These are phyloP conservation scores for Xylariales sp. DNA, from an alignment of 2,329 filamentous ascomycete species.

Conservation along the genomic window DNA sequence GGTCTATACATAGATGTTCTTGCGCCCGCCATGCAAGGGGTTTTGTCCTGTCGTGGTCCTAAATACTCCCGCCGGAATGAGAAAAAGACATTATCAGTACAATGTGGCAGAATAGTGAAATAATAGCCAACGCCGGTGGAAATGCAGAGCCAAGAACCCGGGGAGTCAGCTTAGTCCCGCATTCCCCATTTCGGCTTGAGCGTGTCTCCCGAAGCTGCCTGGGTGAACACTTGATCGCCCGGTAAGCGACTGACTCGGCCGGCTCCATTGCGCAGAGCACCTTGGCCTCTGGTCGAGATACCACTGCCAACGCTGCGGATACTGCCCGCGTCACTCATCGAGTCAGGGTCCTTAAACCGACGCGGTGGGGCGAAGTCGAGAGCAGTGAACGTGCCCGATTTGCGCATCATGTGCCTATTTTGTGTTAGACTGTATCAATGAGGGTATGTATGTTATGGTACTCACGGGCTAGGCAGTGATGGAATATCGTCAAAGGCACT, in stretches of 20 bases:
- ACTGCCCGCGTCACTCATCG: slow-evolving; percentile 61
- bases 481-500: slow-evolving; percentile 84
- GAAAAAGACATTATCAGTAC: slow-evolving; percentile 9
- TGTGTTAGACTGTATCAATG: slow-evolving; percentile 22
- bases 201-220: slow-evolving; percentile 57
- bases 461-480: slow-evolving; percentile 86
- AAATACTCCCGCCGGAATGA: slow-evolving; percentile 6
- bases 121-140: slow-evolving; percentile 6
- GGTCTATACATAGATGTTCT: slow-evolving; percentile 5
- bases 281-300: slow-evolving; percentile 64
- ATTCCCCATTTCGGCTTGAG: slow-evolving; percentile 58
- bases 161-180: slow-evolving; percentile 32
- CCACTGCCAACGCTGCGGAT: slow-evolving; percentile 71
- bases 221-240: slow-evolving; percentile 74
- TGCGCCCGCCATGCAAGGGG: slow-evolving; percentile 7
- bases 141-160: slow-evolving; percentile 8
- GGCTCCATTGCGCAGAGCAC: slow-evolving; percentile 74
- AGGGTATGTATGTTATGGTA: slow-evolving; percentile 24
- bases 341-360: slow-evolving; percentile 61
- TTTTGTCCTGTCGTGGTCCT: slow-evolving; percentile 1
- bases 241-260: slow-evolving; percentile 84
- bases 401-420: slow-evolving; percentile 63
- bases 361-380: slow-evolving; percentile 79
- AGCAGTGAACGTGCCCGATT: slow-evolving; percentile 71
- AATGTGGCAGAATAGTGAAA: neutral